Percentiles rank a stretch among this genome's conserved stretches.
These are phyloP conservation scores for Xylaria sp. DNA, from an alignment of 495 filamentous ascomycete species.

Conservation along the genomic window DNA sequence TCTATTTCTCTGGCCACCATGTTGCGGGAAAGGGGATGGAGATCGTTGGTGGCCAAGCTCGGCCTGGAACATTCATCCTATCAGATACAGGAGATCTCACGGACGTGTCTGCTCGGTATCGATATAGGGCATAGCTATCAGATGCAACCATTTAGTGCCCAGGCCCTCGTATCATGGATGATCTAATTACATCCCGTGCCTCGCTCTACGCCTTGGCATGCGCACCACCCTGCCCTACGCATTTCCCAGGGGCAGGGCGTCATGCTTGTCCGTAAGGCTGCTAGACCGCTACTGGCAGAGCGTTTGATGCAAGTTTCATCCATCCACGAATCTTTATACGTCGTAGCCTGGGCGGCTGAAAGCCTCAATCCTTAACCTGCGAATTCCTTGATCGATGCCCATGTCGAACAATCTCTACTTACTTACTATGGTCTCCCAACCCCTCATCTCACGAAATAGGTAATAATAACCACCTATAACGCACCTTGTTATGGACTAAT, in stretches of 20 bases:
- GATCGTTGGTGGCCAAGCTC: neutral
- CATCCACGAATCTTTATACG: neutral
- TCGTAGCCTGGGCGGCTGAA: constrained; percentile 5
- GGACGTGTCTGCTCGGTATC: neutral
- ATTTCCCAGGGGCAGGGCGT: neutral
- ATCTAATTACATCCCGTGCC: neutral
- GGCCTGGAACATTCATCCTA: neutral
- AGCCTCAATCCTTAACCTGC: neutral
- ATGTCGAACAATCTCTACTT: neutral
- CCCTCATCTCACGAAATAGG: neutral
- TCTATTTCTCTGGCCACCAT: constrained; percentile 5
- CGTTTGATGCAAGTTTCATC: neutral
- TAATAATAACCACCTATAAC: constrained; percentile 2
- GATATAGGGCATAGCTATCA: neutral
- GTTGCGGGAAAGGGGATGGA: constrained; percentile 3
- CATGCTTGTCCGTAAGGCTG: constrained; percentile 24
- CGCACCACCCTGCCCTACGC: neutral
- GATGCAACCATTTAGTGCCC: neutral
- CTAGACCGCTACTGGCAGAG: neutral
- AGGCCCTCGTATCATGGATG: neutral
- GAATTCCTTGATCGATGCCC: neutral
- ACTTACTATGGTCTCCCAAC: neutral
- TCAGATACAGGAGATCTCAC: neutral
- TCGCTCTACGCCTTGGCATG: neutral
- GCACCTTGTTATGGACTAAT: neutral